Evolutionary conservation across 306 rosid genomes (phyloP), one percentile per base, ranked within the genome.

Genomic region (Hippophae gyantsensis): DNA sequence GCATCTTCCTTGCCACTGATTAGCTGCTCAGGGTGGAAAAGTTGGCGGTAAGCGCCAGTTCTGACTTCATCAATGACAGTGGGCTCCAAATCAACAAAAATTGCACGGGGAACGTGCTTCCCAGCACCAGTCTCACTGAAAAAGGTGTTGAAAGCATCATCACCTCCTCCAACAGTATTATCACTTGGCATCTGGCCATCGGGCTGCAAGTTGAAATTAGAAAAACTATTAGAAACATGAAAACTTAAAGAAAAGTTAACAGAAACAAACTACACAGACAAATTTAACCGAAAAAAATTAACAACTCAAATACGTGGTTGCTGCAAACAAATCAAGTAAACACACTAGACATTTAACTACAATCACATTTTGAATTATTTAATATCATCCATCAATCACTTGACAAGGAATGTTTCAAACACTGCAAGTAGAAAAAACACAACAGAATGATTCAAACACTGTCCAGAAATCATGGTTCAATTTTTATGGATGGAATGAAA

Each of bases 51-150:
- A 13, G 93, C 71, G 3, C 93, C 93, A 18, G 93, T 82, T 79
- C 94, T 82, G 7, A 85, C 86, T 71, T 82, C 94, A 62, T 86
- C 94, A 67, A 86, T 86, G 60, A 86, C 94, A 3, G 89, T 82
- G 40, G 94, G 89, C 78, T 86, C 94, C 55, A 86, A 83, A 78
- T 86, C 94, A 23, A 86, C 94, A 76, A 86, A 86, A 13, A 86
- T 81, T 0, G 94, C 94, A 56, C 89, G 89, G 26, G 94, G 94
- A 6, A 86, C 89, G 7, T 86, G 94, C 79, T 86, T 86, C 44
- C 94, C 94, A 3, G 85, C 81, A 61, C 94, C 94, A 13, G 94
- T 86, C 79, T 86, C 94, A 42, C 94, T 86, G 79, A 86, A 86
- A 67, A 86, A 82, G 71, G 94, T 86, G 81, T 86, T 86, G 79